Conservation (phyloP, 148 eudicot species). For the Silene conica region DNA sequence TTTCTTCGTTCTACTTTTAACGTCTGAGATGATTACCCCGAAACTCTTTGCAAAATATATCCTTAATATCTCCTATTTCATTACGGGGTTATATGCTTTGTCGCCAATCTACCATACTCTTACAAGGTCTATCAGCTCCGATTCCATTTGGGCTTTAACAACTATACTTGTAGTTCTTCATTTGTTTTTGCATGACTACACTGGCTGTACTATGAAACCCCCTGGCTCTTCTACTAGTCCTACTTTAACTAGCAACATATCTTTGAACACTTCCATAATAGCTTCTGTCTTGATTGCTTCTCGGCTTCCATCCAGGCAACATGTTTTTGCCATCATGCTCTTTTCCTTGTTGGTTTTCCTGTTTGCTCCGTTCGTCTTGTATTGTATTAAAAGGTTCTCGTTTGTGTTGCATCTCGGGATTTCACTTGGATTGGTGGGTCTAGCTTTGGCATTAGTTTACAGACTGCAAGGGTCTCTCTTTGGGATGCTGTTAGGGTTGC, state of each 20-base stretch:
- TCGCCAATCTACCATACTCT: constrained; percentile 96
- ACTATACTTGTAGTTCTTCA: constrained; percentile 68
- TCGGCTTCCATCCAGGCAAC: constrained; percentile 85
- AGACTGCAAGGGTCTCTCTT: constrained; percentile 55
- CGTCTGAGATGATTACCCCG: constrained; percentile 55
- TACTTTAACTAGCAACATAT: constrained; percentile 60
- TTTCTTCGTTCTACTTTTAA: constrained; percentile 58
- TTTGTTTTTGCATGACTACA: constrained; percentile 87
- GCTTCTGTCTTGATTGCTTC: constrained; percentile 97
- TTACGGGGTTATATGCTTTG: constrained; percentile 61
- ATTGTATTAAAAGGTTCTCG: constrained; percentile 72
- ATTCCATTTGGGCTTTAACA: constrained; percentile 79
- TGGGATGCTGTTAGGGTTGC: constrained; percentile 48
- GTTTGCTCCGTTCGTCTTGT: constrained; percentile 73
- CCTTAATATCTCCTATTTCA: constrained; percentile 69
- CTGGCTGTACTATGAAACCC: constrained; percentile 70
- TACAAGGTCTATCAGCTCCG: constrained; percentile 82
- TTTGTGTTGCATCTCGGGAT: constrained; percentile 59
- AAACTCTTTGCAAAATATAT: constrained; percentile 44
- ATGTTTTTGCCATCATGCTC: constrained; percentile 73
- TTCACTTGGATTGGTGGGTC: constrained; percentile 58
- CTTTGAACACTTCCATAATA: constrained; percentile 82
- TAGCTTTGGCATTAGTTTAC: constrained; percentile 52
- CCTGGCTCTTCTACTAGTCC: constrained; percentile 60
- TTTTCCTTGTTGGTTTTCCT: constrained; percentile 93